Evolutionary conservation across 768 basidiomycete species (phyloP).

Genomic region (Flagelloscypha sp.): DNA sequence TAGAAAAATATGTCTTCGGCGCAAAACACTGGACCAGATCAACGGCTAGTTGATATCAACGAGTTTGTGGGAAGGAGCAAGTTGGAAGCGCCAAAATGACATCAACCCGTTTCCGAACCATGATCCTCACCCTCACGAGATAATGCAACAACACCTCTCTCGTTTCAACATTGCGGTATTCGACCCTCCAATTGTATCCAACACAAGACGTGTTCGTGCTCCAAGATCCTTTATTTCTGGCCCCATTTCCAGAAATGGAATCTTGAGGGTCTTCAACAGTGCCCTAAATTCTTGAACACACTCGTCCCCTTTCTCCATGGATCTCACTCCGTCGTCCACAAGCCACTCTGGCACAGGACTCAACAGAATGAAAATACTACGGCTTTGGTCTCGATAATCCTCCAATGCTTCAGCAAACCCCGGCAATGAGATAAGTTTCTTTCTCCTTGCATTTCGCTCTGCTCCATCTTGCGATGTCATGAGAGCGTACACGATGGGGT

Average conservation of each 20-base stretch:
- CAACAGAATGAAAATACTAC: slow-evolving; percentile 45
- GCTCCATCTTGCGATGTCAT: slow-evolving; percentile 31
- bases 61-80: too few species aligned
- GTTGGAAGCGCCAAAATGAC: too few species aligned
- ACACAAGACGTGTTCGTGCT: slow-evolving; percentile 22
- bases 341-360: slow-evolving; percentile 51
- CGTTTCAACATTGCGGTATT: too few species aligned
- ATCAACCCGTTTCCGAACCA: too few species aligned
- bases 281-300: slow-evolving; percentile 31
- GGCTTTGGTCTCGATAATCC: slow-evolving; percentile 25
- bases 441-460: slow-evolving; percentile 27
- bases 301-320: slow-evolving; percentile 37
- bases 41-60: too few species aligned
- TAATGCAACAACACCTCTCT: too few species aligned
- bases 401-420: slow-evolving; percentile 35
- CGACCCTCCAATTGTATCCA: too few species aligned
- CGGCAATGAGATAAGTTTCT: slow-evolving; percentile 24
- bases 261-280: slow-evolving; percentile 31
- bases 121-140: too few species aligned
- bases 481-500: slow-evolving; percentile 55
- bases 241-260: slow-evolving; percentile 40
- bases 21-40: too few species aligned
- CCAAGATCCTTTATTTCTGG: slow-evolving; percentile 32
- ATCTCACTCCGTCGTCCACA: slow-evolving; percentile 56
- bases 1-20: too few species aligned